phyloP scores from a whole-genome alignment of 1,284 basidiomycete species.

The Moniliella sp. region DNA sequence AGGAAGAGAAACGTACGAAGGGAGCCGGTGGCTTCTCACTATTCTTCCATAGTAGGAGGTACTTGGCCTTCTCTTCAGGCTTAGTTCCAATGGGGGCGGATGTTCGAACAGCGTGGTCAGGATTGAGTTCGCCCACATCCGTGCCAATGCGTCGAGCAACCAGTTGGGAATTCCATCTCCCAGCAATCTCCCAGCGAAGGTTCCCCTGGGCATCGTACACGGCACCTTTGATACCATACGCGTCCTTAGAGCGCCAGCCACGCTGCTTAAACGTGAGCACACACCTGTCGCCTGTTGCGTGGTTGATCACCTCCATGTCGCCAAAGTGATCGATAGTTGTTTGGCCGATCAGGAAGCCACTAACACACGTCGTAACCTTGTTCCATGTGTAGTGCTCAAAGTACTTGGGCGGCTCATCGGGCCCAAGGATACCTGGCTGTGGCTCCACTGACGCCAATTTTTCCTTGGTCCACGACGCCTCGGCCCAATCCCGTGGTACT shows the following conservation, averaged over 20 bases:
- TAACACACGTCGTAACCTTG: constrained; percentile 44
- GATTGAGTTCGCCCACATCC: constrained; percentile 48
- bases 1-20: constrained; percentile 6
- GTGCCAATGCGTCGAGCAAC: constrained; percentile 54
- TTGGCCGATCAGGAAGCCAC: constrained; percentile 75
- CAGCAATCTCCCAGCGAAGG: constrained; percentile 68
- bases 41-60: constrained; percentile 76
- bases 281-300: constrained; percentile 73
- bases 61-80: constrained; percentile 40
- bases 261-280: constrained; percentile 82
- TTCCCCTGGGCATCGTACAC: constrained; percentile 51
- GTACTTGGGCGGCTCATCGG: too few relatives aligned
- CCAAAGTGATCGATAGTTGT: constrained; percentile 94
- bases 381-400: constrained; percentile 79
- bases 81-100: constrained; percentile 37
- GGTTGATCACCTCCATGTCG: constrained; percentile 71
- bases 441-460: too few relatives aligned
- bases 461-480: too few relatives aligned
- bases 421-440: too few relatives aligned
- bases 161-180: constrained; percentile 83
- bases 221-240: constrained; percentile 70
- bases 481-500: constrained; percentile 34
- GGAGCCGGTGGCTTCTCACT: constrained; percentile 42
- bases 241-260: constrained; percentile 75
- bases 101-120: constrained; percentile 41